Evolutionary conservation across 768 basidiomycete genomes (phyloP).

Genomic region (Candolleomyces aberdarensis): DNA sequence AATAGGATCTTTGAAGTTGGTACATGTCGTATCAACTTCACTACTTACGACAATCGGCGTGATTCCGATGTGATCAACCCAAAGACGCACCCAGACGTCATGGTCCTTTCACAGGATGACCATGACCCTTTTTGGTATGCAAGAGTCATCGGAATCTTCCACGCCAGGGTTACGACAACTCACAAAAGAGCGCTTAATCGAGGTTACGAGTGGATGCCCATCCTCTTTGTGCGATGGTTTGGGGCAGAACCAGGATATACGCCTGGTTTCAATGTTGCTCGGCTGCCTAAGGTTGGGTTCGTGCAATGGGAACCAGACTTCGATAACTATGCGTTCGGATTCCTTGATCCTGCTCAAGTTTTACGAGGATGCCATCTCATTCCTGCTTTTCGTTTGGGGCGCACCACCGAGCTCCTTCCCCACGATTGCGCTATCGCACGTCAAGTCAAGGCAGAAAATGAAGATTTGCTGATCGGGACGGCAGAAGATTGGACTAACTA

Average conservation of each 20-base stretch:
- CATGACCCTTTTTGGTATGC: slow-evolving; percentile 22
- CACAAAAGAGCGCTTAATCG: not conserved
- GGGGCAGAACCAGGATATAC: slow-evolving; percentile 20
- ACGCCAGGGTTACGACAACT: slow-evolving; percentile 12
- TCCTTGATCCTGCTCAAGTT: slow-evolving; percentile 30
- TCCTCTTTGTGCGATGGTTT: slow-evolving; percentile 42
- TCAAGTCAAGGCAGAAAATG: not conserved
- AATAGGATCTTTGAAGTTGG: slow-evolving; percentile 9
- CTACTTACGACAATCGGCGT: slow-evolving; percentile 17
- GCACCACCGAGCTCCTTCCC: slow-evolving; percentile 14
- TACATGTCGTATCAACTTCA: slow-evolving; percentile 16
- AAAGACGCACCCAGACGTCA: slow-evolving; percentile 12
- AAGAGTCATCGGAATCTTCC: slow-evolving; percentile 18
- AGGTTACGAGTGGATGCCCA: slow-evolving; percentile 20
- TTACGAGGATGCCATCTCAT: slow-evolving; percentile 32
- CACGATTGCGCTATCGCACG: not conserved
- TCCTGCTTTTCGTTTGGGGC: slow-evolving; percentile 26
- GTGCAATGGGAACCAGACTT: slow-evolving; percentile 16
- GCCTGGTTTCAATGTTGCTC: slow-evolving; percentile 23
- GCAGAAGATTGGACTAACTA: slow-evolving; percentile 21
- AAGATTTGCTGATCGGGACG: not conserved
- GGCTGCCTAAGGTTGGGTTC: slow-evolving; percentile 38
- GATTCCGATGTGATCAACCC: slow-evolving; percentile 18
- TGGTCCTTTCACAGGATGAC: slow-evolving; percentile 6
- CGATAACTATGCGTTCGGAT: slow-evolving; percentile 25